Conservation (phyloP, 2,329 filamentous ascomycete genomes). For the Sporothrix pseudoabietina region DNA sequence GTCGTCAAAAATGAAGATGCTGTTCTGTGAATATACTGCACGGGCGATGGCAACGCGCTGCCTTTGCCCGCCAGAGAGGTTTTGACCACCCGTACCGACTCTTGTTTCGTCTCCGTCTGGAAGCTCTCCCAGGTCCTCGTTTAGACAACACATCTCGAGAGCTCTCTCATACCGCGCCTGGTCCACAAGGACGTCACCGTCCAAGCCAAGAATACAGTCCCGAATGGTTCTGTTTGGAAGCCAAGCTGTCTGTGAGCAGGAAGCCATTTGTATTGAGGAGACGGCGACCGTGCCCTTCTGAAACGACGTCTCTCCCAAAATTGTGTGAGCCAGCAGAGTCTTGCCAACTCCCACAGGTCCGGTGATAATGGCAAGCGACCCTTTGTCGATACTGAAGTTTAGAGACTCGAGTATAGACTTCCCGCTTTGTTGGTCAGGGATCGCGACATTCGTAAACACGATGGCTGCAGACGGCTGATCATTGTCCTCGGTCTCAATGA, state of each 20-base stretch:
- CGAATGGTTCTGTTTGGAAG: constrained; percentile 30
- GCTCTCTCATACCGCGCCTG: constrained; percentile 14
- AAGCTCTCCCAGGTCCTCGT: constrained; percentile 36
- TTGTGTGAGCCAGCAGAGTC: constrained; percentile 38
- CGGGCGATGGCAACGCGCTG: constrained; percentile 44
- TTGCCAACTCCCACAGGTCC: constrained; percentile 41
- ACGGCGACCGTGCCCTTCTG: constrained; percentile 21
- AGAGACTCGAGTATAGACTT: constrained; percentile 36
- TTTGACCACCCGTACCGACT: constrained; percentile 36
- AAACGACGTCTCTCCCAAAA: constrained; percentile 39
- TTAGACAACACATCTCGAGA: constrained; percentile 36
- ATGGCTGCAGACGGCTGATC: not conserved
- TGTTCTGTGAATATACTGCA: constrained; percentile 40
- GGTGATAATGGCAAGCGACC: constrained; percentile 37
- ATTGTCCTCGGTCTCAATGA: not conserved
- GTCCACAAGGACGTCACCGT: not conserved
- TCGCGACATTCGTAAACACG: constrained; percentile 27
- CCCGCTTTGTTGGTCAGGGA: constrained; percentile 24
- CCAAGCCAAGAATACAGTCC: constrained; percentile 27
- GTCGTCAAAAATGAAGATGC: constrained; percentile 44
- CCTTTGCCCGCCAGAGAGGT: constrained; percentile 40
- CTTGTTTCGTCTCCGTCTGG: constrained; percentile 35
- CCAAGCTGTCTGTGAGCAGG: constrained; percentile 32
- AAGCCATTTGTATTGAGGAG: constrained; percentile 7
- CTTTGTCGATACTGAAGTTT: constrained; percentile 35